Base-by-base conservation (phyloP, 768 basidiomycete species). In the Tricholoma sp. region DNA sequence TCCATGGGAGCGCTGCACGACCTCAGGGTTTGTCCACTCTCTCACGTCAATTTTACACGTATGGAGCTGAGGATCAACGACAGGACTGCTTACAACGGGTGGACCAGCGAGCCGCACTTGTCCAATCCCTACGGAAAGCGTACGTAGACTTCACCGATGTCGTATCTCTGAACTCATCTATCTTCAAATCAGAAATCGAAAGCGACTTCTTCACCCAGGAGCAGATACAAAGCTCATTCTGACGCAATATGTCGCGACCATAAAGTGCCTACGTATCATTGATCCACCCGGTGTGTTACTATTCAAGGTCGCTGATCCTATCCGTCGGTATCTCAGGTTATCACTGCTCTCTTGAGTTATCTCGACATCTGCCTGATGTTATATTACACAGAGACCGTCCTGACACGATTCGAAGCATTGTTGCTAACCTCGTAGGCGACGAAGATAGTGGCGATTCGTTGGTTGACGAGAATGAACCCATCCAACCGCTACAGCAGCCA, bases 401-500 rank as follows among this genome's bases (percentile, higher is more conserved):
- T 1, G 95, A 98, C 67, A 97, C 96, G 0, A 97, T 98, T 59
- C 85, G 90, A 3, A 90, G 89, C 65, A 96, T 99, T 52, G 95
- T 98, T 12, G 83, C 91, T 0, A 89, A 89, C 54, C 80, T 98
- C 11, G 90, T 98, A 20, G 92, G 93, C 4, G 91, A 91, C 57
- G 87, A 85, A 42, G 87, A 89, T 64, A 82, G 85, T 42, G 78
- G 89, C 0, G 92, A 94, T 68, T 84, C 88, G 0, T 74, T 95
- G 2, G 81, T 91, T 0, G 92, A 96, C 62, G 91, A 93, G 57
- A 89, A 82, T 60, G 94, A 96, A 54, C 84, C 88, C 0, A 82
- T 86, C 47, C 84, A 83, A 57, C 88, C 89, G 12, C 71, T 93
- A 36, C 86, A 91, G 62, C 84, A 86, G 53, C 73, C 78, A 2